These are phyloP conservation scores for Mycena albidolilacea DNA, from an alignment of 768 basidiomycete species.

Conservation along the genomic window DNA sequence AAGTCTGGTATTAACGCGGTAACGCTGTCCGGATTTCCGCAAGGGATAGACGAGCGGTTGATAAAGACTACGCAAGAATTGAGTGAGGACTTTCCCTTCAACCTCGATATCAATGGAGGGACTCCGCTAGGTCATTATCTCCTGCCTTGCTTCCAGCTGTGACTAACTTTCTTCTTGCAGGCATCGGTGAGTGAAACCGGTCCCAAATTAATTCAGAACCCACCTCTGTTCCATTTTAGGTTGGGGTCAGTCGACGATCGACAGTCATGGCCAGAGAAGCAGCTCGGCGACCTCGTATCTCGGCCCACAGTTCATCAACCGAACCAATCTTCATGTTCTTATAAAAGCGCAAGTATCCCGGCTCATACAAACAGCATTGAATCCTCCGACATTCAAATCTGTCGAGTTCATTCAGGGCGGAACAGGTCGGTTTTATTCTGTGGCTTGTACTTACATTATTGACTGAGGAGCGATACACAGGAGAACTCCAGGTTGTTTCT, in stretches of 20 bases:
- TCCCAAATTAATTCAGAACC: neutral
- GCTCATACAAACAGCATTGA: neutral
- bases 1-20: slow-evolving; percentile 42
- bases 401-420: neutral
- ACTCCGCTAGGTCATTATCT: slow-evolving; percentile 16
- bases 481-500: neutral
- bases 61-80: slow-evolving; percentile 44
- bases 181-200: neutral
- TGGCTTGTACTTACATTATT: neutral
- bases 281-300: slow-evolving; percentile 38
- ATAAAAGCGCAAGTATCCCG: slow-evolving; percentile 15
- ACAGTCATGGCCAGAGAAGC: slow-evolving; percentile 43
- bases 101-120: slow-evolving; percentile 37
- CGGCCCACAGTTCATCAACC: slow-evolving; percentile 18
- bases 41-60: slow-evolving; percentile 40
- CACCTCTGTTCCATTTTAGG: slow-evolving; percentile 22
- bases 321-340: slow-evolving; percentile 27
- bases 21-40: slow-evolving; percentile 41
- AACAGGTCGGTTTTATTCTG: neutral
- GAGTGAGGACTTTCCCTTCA: slow-evolving; percentile 34
- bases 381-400: slow-evolving; percentile 8
- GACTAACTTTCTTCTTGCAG: neutral
- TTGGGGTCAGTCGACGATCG: slow-evolving; percentile 41
- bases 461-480: neutral
- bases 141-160: too few relatives aligned